Base-by-base conservation (phyloP, 257 asterid species). In the Solanum etuberosum region DNA sequence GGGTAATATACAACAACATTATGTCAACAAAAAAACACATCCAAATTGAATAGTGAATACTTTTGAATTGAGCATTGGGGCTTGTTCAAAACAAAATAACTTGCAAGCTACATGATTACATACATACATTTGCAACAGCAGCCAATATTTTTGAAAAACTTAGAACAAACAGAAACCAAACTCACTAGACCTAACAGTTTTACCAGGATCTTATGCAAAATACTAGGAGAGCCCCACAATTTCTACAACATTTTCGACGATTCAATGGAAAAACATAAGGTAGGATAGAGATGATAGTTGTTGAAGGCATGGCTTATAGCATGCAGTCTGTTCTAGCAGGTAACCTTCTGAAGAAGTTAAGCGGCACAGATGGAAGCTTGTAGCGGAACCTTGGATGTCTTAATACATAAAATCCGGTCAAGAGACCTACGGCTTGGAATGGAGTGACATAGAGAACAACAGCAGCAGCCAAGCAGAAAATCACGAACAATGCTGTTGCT, bases 291-390 rank as follows among this genome's bases (percentile, higher is more conserved):
- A 61, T 9, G 35, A 72, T 37, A 43, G 71, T 25, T 35, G 42
- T 40, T 40, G 74, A 72, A 83, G 85, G 7, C 31, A 71, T 43
- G n/a, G 86, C 86, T 90, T 88, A 92, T 21, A 92, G 80, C 94
- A 92, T 90, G 90, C 92, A 85, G 88, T 92, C 92, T 65, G 94
- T 90, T 86, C 92, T 92, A 16, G 94, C 94, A 31, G 94, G 94
- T 12, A 92, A 91, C 88, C 94, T 91, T 85, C 92, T 84, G 83
- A 92, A 91, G 92, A 92, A 92, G 48, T 91, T 92, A 34, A 91
- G 89, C 0, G 94, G 92, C 85, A 91, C 92, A 0, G 93, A 90
- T 27, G 94, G 94, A 77, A 89, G 92, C 88, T 87, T 92, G 87
- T 87, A 87, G 5, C 93, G 92, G 88, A 92, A 92, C 87, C 93